A percentile compares a stretch with the other conserved stretches of the same genome.
Evolutionary conservation across 2,329 filamentous ascomycete genomes (phyloP).

Genomic region (Chaetothyriales sp.): DNA sequence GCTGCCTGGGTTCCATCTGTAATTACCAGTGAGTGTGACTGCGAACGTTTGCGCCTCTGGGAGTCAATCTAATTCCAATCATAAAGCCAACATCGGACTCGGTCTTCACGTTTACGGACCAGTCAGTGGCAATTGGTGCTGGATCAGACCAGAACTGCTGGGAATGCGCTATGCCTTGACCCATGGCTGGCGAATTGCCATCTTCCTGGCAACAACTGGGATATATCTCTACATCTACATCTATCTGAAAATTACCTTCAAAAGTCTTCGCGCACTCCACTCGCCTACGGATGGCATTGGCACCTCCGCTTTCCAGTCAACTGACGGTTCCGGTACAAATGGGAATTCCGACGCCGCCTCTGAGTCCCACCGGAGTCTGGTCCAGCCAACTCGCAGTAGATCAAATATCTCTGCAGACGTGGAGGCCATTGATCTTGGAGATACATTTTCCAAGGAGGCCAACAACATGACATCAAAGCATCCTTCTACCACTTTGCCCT

Average conservation of each 20-base stretch:
- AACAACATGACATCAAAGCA: neutral
- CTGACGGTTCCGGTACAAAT: neutral
- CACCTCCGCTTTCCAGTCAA: neutral
- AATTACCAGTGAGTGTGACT: neutral
- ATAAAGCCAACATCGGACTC: conserved; percentile 17
- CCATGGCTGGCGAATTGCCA: conserved; percentile 32
- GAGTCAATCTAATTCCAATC: conserved; percentile 5
- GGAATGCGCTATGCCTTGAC: conserved; percentile 32
- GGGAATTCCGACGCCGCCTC: neutral
- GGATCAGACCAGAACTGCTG: conserved; percentile 26
- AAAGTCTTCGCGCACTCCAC: conserved; percentile 1
- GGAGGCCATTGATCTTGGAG: neutral
- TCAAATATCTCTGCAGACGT: neutral
- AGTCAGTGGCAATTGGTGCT: conserved; percentile 36
- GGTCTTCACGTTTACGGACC: conserved; percentile 22
- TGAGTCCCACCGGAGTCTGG: neutral
- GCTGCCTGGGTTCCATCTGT: neutral
- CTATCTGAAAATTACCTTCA: conserved; percentile 20
- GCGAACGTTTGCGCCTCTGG: neutral
- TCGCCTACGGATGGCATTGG: neutral
- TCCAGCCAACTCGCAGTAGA: neutral
- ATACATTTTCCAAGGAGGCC: neutral
- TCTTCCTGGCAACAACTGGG: conserved; percentile 27
- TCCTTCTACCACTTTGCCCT: neutral
- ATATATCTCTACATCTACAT: conserved; percentile 32